phyloP scores from a whole-genome alignment of 2,329 filamentous ascomycete genomes.

The Alternaria angustiovoidea region DNA sequence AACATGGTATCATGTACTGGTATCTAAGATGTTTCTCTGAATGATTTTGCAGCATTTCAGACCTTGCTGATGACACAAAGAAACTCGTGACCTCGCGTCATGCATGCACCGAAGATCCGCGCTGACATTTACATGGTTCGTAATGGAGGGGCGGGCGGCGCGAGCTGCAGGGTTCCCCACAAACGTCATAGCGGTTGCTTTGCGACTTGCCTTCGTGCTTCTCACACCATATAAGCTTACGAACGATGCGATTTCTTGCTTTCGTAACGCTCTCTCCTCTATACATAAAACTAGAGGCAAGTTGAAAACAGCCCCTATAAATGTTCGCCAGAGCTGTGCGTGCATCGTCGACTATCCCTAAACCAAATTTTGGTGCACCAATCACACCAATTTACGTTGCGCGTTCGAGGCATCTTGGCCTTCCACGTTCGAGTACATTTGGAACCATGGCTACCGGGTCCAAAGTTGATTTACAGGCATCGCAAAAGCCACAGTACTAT shows the following conservation, averaged over 20 bases:
- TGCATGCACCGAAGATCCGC: slow-evolving; percentile 7
- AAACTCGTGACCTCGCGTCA: slow-evolving; percentile 4
- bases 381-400: neutral
- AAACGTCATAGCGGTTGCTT: slow-evolving; percentile 11
- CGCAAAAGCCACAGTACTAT: slow-evolving; percentile 58
- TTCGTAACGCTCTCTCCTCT: neutral
- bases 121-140: neutral
- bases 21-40: neutral
- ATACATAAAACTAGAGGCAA: neutral
- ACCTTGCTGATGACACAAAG: neutral
- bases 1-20: neutral
- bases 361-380: neutral
- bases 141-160: slow-evolving; percentile 3
- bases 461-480: slow-evolving; percentile 53
- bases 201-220: neutral
- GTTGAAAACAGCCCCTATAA: neutral
- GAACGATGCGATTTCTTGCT: neutral
- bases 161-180: slow-evolving; percentile 7
- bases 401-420: neutral
- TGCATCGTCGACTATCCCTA: neutral
- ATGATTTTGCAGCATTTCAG: neutral
- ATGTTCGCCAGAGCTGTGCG: slow-evolving; percentile 4
- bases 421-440: neutral
- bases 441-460: slow-evolving; percentile 44
- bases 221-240: neutral